Percentiles rank a stretch among this genome's conserved stretches.
Conservation (phyloP, 129 eudicot genomes). For the carrot (Daucus carota) region DNA sequence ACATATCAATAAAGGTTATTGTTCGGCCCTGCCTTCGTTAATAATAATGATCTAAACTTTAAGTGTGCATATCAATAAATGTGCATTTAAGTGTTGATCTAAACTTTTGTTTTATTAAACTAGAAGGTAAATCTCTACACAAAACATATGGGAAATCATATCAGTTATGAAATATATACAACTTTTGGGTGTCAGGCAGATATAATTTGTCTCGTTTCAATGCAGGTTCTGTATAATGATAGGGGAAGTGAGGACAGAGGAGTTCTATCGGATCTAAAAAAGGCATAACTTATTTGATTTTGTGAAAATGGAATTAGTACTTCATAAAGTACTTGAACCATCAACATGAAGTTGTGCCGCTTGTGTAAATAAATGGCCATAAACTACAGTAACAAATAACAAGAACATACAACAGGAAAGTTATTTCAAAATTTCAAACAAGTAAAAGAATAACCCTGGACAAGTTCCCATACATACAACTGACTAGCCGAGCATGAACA, state of each 20-base stretch:
- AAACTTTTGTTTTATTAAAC: not conserved
- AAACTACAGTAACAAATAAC: too few species aligned
- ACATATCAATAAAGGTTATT: conserved; percentile 81
- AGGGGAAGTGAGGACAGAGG: conserved; percentile 61
- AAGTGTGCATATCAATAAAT: not conserved
- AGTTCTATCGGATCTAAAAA: conserved; percentile 63
- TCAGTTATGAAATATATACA: not conserved
- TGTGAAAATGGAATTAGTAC: not conserved
- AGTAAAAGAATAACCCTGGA: too few species aligned
- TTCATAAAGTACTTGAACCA: not conserved
- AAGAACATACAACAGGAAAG: too few species aligned
- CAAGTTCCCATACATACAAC: too few species aligned
- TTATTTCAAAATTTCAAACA: too few species aligned
- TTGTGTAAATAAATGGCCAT: too few species aligned
- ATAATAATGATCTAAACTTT: conserved; percentile 72
- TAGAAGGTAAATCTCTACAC: conserved; percentile 71
- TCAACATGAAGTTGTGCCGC: too few species aligned
- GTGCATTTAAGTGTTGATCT: not conserved
- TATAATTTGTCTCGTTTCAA: not conserved
- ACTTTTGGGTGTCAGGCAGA: not conserved
- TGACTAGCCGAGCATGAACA: too few species aligned
- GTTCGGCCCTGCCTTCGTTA: conserved; percentile 89
- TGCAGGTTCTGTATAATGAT: conserved; percentile 73
- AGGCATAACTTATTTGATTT: conserved; percentile 40
- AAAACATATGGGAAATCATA: conserved; percentile 43